Conservation (phyloP, 805 yeast genomes). For the Naumovozyma dairenensis region DNA sequence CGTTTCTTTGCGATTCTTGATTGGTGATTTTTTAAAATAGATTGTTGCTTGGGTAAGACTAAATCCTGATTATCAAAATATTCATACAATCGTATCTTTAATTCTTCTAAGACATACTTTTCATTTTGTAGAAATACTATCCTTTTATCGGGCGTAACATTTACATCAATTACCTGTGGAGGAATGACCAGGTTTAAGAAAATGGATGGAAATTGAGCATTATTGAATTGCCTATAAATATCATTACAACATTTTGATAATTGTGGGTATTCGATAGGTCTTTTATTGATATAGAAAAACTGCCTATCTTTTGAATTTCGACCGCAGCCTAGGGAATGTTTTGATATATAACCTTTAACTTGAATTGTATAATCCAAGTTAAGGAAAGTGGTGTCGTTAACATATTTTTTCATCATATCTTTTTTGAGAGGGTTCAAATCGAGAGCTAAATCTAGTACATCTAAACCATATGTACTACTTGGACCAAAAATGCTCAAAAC, state of each 20-base stretch:
- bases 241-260: constrained; percentile 59
- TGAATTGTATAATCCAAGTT: constrained; percentile 27
- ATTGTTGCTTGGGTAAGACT: constrained; percentile 27
- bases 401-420: constrained; percentile 11
- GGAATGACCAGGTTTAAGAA: constrained; percentile 50
- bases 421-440: constrained; percentile 27
- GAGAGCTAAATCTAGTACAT: constrained; percentile 37
- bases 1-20: too few species aligned
- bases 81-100: constrained; percentile 41
- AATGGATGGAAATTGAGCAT: constrained; percentile 63
- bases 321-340: constrained; percentile 71
- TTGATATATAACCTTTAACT: constrained; percentile 59
- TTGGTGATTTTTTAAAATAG: too few species aligned
- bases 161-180: constrained; percentile 57
- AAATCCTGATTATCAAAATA: constrained; percentile 37
- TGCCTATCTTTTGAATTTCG: constrained; percentile 69
- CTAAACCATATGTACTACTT: constrained; percentile 48
- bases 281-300: constrained; percentile 54
- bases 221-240: constrained; percentile 59
- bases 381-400: constrained; percentile 8
- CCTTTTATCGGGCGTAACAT: constrained; percentile 87
- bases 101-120: constrained; percentile 40
- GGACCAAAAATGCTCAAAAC: constrained; percentile 65
- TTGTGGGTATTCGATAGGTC: constrained; percentile 59
- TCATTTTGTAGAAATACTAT: constrained; percentile 63